Conservation (phyloP, 805 yeast genomes). For the Pachysolen tannophilus region DNA sequence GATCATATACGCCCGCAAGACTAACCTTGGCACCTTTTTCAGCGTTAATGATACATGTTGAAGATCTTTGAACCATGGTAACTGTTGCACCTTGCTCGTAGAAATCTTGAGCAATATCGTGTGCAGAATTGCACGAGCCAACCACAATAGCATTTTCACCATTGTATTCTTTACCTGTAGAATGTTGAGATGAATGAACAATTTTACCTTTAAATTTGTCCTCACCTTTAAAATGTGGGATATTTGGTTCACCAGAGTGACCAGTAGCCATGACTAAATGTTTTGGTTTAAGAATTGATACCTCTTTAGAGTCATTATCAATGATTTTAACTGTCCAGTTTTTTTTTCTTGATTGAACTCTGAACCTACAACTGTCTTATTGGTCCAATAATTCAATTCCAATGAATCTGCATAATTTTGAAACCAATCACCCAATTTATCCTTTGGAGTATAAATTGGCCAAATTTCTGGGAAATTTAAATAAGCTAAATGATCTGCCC, state of each 20-base stretch:
- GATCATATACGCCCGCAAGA: slow-evolving; percentile 26
- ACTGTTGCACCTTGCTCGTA: slow-evolving; percentile 35
- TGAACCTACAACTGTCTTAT: slow-evolving; percentile 22
- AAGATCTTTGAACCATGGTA: slow-evolving; percentile 37
- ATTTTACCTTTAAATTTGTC: slow-evolving; percentile 29
- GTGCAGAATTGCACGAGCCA: slow-evolving; percentile 39
- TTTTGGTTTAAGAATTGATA: slow-evolving; percentile 21
- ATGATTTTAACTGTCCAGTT: slow-evolving; percentile 26
- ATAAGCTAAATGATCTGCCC: slow-evolving; percentile 34
- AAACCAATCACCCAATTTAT: slow-evolving; percentile 35
- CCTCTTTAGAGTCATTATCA: slow-evolving; percentile 20
- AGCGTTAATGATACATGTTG: slow-evolving; percentile 33
- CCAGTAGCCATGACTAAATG: slow-evolving; percentile 38
- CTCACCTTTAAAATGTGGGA: slow-evolving; percentile 31
- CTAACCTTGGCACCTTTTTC: slow-evolving; percentile 24
- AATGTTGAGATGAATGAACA: slow-evolving; percentile 33
- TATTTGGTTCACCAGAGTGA: slow-evolving; percentile 36
- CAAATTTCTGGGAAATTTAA: slow-evolving; percentile 30
- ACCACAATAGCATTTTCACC: slow-evolving; percentile 36
- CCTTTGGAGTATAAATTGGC: slow-evolving; percentile 37
- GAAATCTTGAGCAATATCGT: slow-evolving; percentile 37
- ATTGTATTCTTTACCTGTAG: slow-evolving; percentile 30
- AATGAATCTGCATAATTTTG: slow-evolving; percentile 31
- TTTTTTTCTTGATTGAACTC: slow-evolving; percentile 20
- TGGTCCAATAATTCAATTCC: slow-evolving; percentile 32